These are phyloP conservation scores for Coemansia sp. DNA, from an alignment of 192 early-diverging fungal genomes.

Conservation along the genomic window DNA sequence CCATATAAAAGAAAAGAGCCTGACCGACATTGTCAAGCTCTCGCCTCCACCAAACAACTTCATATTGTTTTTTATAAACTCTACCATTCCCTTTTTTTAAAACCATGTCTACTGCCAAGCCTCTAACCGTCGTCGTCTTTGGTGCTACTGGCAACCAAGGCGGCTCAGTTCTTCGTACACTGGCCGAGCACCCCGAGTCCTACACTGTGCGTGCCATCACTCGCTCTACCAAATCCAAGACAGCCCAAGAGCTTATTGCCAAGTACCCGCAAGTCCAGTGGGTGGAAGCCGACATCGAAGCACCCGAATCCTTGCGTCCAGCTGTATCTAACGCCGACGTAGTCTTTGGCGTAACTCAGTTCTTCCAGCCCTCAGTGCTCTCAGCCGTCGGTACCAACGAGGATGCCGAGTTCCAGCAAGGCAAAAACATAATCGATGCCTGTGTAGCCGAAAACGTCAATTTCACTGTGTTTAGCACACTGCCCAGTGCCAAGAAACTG, in stretches of 20 bases:
- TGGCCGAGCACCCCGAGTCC: constrained; percentile 5
- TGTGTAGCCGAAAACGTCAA: constrained; percentile 10
- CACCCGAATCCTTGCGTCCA: background rate
- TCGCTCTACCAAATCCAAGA: constrained; percentile 6
- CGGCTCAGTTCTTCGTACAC: constrained; percentile 19
- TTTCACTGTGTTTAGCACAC: constrained; percentile 23
- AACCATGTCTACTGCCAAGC: constrained; percentile 8
- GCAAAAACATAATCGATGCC: constrained; percentile 19
- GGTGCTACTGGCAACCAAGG: constrained; percentile 35
- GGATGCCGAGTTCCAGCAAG: constrained; percentile 16
- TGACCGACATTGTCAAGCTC: background rate
- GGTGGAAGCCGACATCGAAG: constrained; percentile 21
- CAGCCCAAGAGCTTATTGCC: constrained; percentile 2
- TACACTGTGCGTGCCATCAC: constrained; percentile 26
- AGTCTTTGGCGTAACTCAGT: constrained; percentile 35
- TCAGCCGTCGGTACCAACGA: background rate
- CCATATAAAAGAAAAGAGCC: background rate
- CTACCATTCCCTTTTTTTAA: too few species aligned
- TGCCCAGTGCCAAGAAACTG: constrained; percentile 16
- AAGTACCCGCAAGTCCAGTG: constrained; percentile 19
- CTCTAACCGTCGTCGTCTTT: constrained; percentile 21
- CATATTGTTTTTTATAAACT: background rate
- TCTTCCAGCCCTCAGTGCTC: constrained; percentile 1
- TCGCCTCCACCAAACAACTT: background rate
- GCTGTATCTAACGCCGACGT: constrained; percentile 16